Evolutionary conservation across 805 yeast species (phyloP).

Genomic region (Cyberlindnera meyerae): DNA sequence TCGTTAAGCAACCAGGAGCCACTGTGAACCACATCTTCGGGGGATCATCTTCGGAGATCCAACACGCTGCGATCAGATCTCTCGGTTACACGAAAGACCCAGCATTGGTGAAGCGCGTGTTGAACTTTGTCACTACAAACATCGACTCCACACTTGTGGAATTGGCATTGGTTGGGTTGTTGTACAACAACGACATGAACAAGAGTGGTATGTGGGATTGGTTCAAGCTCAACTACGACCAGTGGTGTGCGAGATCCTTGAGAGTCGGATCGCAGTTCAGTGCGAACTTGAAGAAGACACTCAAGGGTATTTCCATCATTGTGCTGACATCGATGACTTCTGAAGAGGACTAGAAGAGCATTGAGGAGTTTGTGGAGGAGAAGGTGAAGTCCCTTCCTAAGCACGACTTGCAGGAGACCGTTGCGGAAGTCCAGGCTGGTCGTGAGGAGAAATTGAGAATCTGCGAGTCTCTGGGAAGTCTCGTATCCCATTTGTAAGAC

Average conservation of each 20-base stretch:
- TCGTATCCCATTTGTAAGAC: too few relatives aligned
- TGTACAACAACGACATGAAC: constrained; percentile 31
- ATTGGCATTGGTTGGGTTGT: constrained; percentile 51
- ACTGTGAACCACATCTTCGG: constrained; percentile 32
- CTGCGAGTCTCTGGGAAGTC: constrained; percentile 9
- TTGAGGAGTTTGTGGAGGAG: constrained; percentile 30
- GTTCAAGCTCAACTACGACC: constrained; percentile 48
- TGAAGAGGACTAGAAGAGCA: constrained; percentile 23
- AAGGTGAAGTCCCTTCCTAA: constrained; percentile 33
- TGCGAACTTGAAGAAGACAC: constrained; percentile 42
- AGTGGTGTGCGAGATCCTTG: constrained; percentile 45
- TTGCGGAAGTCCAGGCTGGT: constrained; percentile 8
- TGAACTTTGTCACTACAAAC: constrained; percentile 54
- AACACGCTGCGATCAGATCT: constrained; percentile 51
- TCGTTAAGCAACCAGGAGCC: constrained; percentile 46
- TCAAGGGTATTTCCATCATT: constrained; percentile 33
- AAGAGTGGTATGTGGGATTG: constrained; percentile 47
- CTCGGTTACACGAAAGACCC: constrained; percentile 44
- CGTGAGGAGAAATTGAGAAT: constrained; percentile 15
- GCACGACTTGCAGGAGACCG: constrained; percentile 31
- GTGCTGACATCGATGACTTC: constrained; percentile 33
- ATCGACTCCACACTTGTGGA: constrained; percentile 53
- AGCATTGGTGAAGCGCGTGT: constrained; percentile 45
- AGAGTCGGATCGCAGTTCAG: constrained; percentile 42
- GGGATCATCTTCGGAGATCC: constrained; percentile 35